Conservation (phyloP, 805 yeast genomes). For the Nakazawaea peltata region DNA sequence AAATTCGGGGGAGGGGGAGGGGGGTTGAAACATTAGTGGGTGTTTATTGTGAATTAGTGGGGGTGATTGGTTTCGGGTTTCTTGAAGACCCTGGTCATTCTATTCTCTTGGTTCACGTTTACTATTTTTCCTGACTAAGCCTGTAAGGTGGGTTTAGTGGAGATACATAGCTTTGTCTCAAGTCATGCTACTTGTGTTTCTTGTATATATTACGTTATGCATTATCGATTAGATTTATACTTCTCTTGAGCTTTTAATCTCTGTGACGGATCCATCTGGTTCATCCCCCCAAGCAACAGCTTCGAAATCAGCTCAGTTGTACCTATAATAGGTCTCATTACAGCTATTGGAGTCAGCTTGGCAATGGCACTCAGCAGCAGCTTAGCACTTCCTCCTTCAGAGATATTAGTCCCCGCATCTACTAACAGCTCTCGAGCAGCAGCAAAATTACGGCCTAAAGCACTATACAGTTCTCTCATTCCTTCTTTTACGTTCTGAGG, state of each 20-base stretch:
- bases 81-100: too few relatives aligned
- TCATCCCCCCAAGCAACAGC: conserved; percentile 76
- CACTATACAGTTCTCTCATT: conserved; percentile 60
- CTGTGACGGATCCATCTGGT: conserved; percentile 65
- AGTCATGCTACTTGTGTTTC: too few relatives aligned
- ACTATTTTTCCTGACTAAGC: too few relatives aligned
- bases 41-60: too few relatives aligned
- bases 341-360: conserved; percentile 70
- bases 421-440: conserved; percentile 58
- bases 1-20: too few relatives aligned
- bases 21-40: too few relatives aligned
- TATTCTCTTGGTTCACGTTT: too few relatives aligned
- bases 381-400: conserved; percentile 57
- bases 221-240: conserved; percentile 31
- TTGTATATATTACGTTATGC: too few relatives aligned
- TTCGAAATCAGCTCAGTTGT: conserved; percentile 86
- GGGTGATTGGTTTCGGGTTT: too few relatives aligned
- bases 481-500: conserved; percentile 72
- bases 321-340: conserved; percentile 83
- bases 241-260: conserved; percentile 55
- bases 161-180: too few relatives aligned
- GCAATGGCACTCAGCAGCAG: conserved; percentile 62
- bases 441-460: conserved; percentile 59
- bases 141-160: too few relatives aligned
- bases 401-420: conserved; percentile 52